Base-by-base conservation (phyloP, 148 eudicot species). In the Fallopia convolvulus region DNA sequence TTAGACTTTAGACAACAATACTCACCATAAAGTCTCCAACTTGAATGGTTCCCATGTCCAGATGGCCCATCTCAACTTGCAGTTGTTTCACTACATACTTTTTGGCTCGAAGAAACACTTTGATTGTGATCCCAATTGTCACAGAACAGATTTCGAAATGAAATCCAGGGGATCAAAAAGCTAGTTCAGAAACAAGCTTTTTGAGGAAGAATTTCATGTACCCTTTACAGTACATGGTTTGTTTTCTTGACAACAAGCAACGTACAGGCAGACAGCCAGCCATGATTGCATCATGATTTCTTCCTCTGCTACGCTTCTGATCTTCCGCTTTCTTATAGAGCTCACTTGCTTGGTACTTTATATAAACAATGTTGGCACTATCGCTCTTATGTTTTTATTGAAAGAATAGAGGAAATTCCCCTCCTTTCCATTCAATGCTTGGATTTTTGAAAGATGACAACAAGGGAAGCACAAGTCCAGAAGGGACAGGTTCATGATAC, bases 201-300 rank as follows among this genome's bases (percentile, higher is more conserved):
- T 46, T 44, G 17, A 8, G 44, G 56, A 58, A n/a, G 17, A 76
- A 65, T 68, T 44, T 68, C 20, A 68, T 68, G 44, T 68, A 81
- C 80, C 83, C 80, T 88, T 88, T 42, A 84, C 82, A 77, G 89
- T 86, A 65, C 91, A 87, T 2, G 91, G 89, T 66, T 84, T 84
- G 84, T 83, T 83, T 74, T 88, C 91, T 68, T 88, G 91, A 6
- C 82, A 82, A 72, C 91, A 88, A 66, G 91, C 91, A 73, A 88
- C 78, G 72, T 84, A 88, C 75, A 88, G 83, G 78, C 91, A 88
- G 8, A 87, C 89, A 76, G 87, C 89, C 76, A 84, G 87, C 89
- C 76, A 84, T 74, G 6, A 84, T 68, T 10, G 91, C 89, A 79
- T 84, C 87, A 68, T 83, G 82, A 48, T 88, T 88, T 79, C 91